A percentile compares a stretch with the other conserved stretches of the same genome.
These are phyloP conservation scores for Metschnikowia sp. DNA, from an alignment of 805 yeast species.

Conservation along the genomic window DNA sequence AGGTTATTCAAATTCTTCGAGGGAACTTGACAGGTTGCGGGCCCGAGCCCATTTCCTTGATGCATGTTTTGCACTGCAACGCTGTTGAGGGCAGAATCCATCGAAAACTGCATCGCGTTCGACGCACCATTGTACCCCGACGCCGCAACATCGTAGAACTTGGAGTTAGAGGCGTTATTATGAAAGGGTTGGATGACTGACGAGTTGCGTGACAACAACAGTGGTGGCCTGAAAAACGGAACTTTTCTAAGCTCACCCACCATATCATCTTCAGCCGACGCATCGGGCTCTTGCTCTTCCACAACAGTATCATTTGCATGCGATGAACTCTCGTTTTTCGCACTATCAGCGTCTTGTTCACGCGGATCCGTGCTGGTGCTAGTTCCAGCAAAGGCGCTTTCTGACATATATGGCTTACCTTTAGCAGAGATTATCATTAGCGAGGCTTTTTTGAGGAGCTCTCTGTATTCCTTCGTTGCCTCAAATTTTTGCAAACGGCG, in stretches of 20 bases:
- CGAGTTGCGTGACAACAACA: constrained; percentile 32
- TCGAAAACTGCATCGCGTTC: constrained; percentile 38
- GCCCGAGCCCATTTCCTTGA: constrained; percentile 55
- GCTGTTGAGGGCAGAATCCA: constrained; percentile 39
- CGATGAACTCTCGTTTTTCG: constrained; percentile 10
- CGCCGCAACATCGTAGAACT: constrained; percentile 43
- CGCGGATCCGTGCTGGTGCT: constrained; percentile 16
- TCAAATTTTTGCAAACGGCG: constrained; percentile 39
- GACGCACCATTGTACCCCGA: constrained; percentile 45
- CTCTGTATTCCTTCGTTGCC: constrained; percentile 42
- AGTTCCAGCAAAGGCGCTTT: constrained; percentile 4
- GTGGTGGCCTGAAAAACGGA: constrained; percentile 29
- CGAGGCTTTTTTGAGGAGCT: constrained; percentile 33
- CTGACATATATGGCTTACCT: constrained; percentile 1
- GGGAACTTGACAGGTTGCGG: constrained; percentile 54
- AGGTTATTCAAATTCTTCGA: constrained; percentile 49
- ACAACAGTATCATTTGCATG: constrained; percentile 13
- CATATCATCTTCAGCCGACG: constrained; percentile 7
- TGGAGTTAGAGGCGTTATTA: constrained; percentile 29
- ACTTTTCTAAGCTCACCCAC: constrained; percentile 4
- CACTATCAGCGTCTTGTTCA: constrained; percentile 2
- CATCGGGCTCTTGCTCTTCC: constrained; percentile 3
- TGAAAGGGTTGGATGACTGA: constrained; percentile 34
- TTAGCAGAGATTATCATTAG: constrained; percentile 27
- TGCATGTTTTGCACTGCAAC: constrained; percentile 23